Evolutionary conservation across 169 alveolate species (phyloP).

Genomic region (Miamiensis avidus): DNA sequence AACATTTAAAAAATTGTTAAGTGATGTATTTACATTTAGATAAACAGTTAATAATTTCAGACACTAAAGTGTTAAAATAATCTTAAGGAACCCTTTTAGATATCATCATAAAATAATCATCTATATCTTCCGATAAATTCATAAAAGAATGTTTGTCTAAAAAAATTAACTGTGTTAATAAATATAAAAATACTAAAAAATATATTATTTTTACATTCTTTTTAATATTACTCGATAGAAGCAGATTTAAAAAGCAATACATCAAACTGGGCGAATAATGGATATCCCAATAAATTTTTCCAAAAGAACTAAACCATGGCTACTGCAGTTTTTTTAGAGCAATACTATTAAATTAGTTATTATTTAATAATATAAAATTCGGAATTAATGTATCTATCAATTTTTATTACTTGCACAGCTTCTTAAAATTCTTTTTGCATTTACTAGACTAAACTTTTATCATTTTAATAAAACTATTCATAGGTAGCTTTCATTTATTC

Average conservation of each 20-base stretch:
- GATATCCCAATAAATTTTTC: neutral
- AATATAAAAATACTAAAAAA: neutral
- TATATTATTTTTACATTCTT: neutral
- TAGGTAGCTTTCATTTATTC: neutral
- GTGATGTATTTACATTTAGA: no score
- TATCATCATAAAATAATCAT: constrained; percentile 5
- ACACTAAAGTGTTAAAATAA: no score
- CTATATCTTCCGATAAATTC: constrained; percentile 7
- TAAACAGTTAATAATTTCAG: no score
- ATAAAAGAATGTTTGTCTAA: neutral
- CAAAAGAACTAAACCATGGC: neutral
- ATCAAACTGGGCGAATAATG: neutral
- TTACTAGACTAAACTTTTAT: neutral
- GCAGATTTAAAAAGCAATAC: neutral
- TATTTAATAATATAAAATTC: neutral
- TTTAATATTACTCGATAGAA: neutral
- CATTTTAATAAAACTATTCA: neutral
- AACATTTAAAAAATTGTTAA: no score
- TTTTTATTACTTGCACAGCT: neutral
- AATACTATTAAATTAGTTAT: neutral
- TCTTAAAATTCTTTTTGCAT: constrained; percentile 3
- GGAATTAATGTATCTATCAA: neutral
- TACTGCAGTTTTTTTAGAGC: constrained; percentile 1
- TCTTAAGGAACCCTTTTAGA: no score
- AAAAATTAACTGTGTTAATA: neutral